Percentiles rank a stretch among this genome's conserved stretches.
phyloP scores from a whole-genome alignment of 148 eudicot genomes.

The Rhododendron molle region DNA sequence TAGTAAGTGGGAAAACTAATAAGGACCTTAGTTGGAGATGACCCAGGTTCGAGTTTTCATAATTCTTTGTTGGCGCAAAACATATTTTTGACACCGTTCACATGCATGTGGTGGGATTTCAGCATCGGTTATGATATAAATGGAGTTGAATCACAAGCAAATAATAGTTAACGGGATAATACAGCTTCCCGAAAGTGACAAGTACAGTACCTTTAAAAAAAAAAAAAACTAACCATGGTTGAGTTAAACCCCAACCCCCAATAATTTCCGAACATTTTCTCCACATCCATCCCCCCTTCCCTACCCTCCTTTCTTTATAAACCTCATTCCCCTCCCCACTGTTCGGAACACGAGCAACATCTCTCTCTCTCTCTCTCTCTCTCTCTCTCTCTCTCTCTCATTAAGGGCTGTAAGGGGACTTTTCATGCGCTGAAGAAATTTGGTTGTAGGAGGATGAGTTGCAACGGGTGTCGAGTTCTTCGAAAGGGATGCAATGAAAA shows the following conservation, averaged over 20 bases:
- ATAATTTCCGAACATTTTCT: background rate
- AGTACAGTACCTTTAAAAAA: too few relatives aligned
- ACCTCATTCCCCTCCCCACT: background rate
- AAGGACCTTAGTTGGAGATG: too few relatives aligned
- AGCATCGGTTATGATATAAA: too few relatives aligned
- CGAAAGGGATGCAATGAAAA: constrained; percentile 22
- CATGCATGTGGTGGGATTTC: too few relatives aligned
- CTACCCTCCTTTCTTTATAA: background rate
- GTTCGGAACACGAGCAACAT: background rate
- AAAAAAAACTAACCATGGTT: background rate
- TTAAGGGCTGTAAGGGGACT: background rate
- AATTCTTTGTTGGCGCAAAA: too few relatives aligned
- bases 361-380: background rate
- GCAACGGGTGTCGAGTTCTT: constrained; percentile 27
- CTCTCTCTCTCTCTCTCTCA: background rate
- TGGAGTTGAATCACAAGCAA: too few relatives aligned
- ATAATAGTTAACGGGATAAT: too few relatives aligned
- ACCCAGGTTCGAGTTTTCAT: too few relatives aligned
- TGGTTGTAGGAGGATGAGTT: constrained; percentile 7
- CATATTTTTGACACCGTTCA: fast-evolving
- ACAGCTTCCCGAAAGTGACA: too few relatives aligned
- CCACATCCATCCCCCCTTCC: constrained; percentile 5
- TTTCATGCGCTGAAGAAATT: background rate
- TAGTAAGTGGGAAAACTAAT: background rate
- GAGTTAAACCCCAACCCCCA: background rate